Evolutionary conservation across 2,329 filamentous ascomycete species (phyloP).

Genomic region (Leptodontidium sp.): DNA sequence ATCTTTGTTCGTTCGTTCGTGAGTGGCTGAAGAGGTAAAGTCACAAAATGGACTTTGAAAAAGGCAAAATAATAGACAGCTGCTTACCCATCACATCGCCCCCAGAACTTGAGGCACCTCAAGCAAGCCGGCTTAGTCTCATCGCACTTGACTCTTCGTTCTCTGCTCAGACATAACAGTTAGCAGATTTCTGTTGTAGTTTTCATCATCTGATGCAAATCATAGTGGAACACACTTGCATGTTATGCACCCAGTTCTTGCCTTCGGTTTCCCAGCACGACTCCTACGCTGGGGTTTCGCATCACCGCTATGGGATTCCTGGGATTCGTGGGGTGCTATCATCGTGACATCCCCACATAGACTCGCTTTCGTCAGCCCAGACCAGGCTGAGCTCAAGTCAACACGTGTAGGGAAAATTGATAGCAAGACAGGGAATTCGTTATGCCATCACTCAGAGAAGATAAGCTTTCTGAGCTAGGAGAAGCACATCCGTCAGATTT

Average conservation of each 20-base stretch:
- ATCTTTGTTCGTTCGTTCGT: neutral
- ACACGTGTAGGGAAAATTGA: neutral
- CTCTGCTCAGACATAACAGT: neutral
- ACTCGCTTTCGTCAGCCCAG: neutral
- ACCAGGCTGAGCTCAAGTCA: neutral
- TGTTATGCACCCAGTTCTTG: constrained; percentile 16
- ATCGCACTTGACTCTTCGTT: constrained; percentile 24
- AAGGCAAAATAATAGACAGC: neutral
- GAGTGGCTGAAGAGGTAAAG: neutral
- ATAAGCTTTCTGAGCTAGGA: neutral
- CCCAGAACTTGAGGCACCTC: constrained; percentile 24
- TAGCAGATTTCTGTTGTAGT: neutral
- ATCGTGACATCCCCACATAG: neutral
- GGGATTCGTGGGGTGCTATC: neutral
- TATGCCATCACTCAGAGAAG: neutral
- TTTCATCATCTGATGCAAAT: neutral
- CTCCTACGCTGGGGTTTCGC: neutral
- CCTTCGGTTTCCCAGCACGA: constrained; percentile 17
- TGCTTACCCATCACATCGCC: constrained; percentile 21
- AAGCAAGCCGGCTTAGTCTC: constrained; percentile 21
- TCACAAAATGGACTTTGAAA: neutral
- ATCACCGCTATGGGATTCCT: neutral
- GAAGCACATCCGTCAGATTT: too few relatives aligned
- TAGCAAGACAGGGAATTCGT: neutral
- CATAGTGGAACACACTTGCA: constrained; percentile 16